These are phyloP conservation scores for Prorocentrum cordatum DNA, from an alignment of 169 alveolate genomes.

Conservation along the genomic window DNA sequence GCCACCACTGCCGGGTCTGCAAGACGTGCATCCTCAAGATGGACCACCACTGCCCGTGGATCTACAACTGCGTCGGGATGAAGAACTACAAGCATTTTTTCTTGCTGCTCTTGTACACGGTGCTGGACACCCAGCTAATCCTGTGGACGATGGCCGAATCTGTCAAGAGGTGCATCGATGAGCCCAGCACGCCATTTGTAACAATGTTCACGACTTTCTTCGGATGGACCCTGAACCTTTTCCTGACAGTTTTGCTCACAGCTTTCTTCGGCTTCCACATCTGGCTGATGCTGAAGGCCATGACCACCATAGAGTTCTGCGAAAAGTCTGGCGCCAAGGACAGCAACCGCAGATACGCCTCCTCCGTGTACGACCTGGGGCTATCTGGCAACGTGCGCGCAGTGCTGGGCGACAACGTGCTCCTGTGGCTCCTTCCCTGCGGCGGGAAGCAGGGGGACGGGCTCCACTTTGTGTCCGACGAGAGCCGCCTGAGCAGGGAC, in stretches of 20 bases:
- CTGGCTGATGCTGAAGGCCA: conserved; percentile 33
- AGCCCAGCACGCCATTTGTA: neutral
- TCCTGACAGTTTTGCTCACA: neutral
- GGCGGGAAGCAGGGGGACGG: no score
- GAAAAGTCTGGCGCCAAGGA: no score
- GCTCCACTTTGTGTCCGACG: no score
- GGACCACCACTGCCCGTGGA: conserved; percentile 90
- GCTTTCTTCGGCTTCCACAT: neutral
- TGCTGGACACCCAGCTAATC: neutral
- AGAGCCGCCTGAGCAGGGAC: no score
- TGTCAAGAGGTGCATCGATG: neutral
- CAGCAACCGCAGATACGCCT: no score
- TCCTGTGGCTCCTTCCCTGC: conserved; percentile 31
- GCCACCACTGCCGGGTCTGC: conserved; percentile 59
- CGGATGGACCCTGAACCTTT: neutral
- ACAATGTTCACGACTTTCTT: neutral
- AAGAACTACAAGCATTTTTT: conserved; percentile 81
- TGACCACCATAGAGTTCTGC: conserved; percentile 51
- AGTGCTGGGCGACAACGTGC: conserved; percentile 32
- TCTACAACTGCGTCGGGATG: conserved; percentile 83
- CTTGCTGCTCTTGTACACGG: conserved; percentile 41
- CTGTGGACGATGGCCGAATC: neutral
- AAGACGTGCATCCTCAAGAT: conserved; percentile 70
- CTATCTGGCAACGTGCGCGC: conserved; percentile 29
- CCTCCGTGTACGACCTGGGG: no score